phyloP scores from a whole-genome alignment of 768 basidiomycete genomes.

The Xerocomellus intermedius region DNA sequence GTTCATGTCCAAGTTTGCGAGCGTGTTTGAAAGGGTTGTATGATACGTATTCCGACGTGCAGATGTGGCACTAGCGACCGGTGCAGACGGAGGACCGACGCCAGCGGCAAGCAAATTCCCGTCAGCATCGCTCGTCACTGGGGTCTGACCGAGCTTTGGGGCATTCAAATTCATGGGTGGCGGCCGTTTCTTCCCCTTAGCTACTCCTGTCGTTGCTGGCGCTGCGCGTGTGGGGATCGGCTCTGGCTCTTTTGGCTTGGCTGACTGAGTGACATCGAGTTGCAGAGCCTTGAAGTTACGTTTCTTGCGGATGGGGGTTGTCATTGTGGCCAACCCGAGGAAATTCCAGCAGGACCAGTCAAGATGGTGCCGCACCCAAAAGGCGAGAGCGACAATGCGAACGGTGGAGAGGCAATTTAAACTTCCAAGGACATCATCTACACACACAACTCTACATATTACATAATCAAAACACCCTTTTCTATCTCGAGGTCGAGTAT shows the following conservation, averaged over 20 bases:
- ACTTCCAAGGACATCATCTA: slow-evolving; percentile 3
- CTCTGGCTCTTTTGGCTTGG: slow-evolving; percentile 39
- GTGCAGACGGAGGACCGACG: slow-evolving; percentile 50
- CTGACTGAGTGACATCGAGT: slow-evolving; percentile 55
- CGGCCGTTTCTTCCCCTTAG: slow-evolving; percentile 65
- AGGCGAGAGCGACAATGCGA: slow-evolving; percentile 11
- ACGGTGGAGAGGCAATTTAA: slow-evolving; percentile 19
- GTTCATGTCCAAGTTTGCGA: slow-evolving; percentile 84
- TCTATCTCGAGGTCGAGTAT: neutral
- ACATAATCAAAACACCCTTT: slow-evolving; percentile 17
- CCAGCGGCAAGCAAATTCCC: slow-evolving; percentile 49
- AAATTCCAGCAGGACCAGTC: slow-evolving; percentile 3
- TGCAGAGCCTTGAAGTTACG: slow-evolving; percentile 87
- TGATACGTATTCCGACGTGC: slow-evolving; percentile 72
- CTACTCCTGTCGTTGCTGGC: slow-evolving; percentile 35
- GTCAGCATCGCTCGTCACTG: slow-evolving; percentile 32
- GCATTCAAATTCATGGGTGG: slow-evolving; percentile 82
- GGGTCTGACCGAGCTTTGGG: slow-evolving; percentile 52
- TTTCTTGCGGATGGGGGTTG: slow-evolving; percentile 79
- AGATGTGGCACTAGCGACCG: slow-evolving; percentile 49
- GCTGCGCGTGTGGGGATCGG: slow-evolving; percentile 50
- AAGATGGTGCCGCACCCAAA: slow-evolving; percentile 2
- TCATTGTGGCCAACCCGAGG: slow-evolving; percentile 30
- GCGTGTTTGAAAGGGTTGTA: slow-evolving; percentile 73
- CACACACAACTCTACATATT: slow-evolving; percentile 13